Base-by-base conservation (phyloP, 2,329 filamentous ascomycete species). In the Drechslerella coelobrocha region DNA sequence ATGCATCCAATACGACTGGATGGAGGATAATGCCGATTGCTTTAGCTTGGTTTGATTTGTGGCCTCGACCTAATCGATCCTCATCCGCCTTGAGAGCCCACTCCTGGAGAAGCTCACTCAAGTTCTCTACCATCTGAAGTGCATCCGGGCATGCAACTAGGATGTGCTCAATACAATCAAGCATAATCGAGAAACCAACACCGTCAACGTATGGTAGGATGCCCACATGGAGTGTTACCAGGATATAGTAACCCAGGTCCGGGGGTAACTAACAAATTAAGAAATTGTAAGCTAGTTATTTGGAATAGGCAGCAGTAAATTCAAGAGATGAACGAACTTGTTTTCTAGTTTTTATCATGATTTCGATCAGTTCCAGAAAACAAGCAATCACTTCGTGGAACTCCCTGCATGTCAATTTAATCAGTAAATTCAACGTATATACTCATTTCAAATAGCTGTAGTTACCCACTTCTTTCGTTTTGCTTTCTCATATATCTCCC, bases 101-200 rank as follows among this genome's bases (percentile, higher is more conserved):
- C 27, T 71, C 47, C 55, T 71, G 66, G 3, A 71, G 66, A 12
- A 71, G 59, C 31, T 71, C 66, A 34, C 61, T 71, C 10, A 71
- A 41, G 37, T 71, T 54, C 19, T 71, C 66, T 8, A 71, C 66
- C 59, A 71, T 60, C 23, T 71, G 66, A 5, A 71, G n/a, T 14
- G 66, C 45, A 39, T 48, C 39, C 8, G 66, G 66, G 17, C 59
- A 63, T 10, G 59, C 6, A 4, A 63, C 24, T 12, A 71, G 31
- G 34, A 71, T 60, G 9, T 60, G 66, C 14, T 71, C 48, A 4
- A 71, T 54, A 29, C 66, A 71, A 21, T 63, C 53, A 12, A 71
- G 34, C 14, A 71, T 59, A 2, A 63, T 55, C 4, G 66, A 59
- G 29, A 59, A 71, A 2, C 66, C 66, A 21, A 31, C 27, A 10